Percentiles rank a stretch among this genome's conserved stretches.
Conservation (phyloP, 2,329 filamentous ascomycete genomes). For the Dactylellina drechsleri region DNA sequence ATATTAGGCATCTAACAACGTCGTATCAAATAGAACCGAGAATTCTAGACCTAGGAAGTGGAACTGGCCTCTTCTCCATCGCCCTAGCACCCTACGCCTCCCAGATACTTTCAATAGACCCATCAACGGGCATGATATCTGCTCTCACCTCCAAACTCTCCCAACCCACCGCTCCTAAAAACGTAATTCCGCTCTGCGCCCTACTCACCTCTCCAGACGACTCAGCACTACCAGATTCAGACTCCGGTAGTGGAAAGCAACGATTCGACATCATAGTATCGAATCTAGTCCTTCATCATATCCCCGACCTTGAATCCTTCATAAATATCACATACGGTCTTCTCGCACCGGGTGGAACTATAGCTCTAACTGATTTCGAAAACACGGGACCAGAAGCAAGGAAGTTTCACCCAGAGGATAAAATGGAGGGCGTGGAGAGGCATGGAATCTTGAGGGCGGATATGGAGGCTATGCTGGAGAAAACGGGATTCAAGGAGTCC, state of each 20-base stretch:
- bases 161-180: constrained; percentile 59
- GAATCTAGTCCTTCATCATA: constrained; percentile 70
- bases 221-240: constrained; percentile 62
- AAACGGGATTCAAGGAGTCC: constrained; percentile 66
- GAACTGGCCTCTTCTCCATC: constrained; percentile 68
- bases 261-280: constrained; percentile 67
- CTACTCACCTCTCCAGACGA: constrained; percentile 63
- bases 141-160: constrained; percentile 65
- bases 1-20: not conserved
- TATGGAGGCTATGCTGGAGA: constrained; percentile 63
- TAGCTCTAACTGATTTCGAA: constrained; percentile 70
- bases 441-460: constrained; percentile 66
- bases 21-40: constrained; percentile 58
- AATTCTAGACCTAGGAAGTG: constrained; percentile 69
- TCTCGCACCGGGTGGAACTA: constrained; percentile 64
- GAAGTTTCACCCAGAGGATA: constrained; percentile 67
- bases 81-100: constrained; percentile 65
- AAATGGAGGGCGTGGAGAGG: constrained; percentile 68
- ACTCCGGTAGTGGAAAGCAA: constrained; percentile 40
- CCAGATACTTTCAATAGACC: constrained; percentile 67
- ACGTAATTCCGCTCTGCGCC: constrained; percentile 65
- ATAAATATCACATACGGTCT: constrained; percentile 65
- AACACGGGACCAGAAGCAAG: constrained; percentile 67
- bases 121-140: constrained; percentile 68
- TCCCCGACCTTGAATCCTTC: constrained; percentile 64